phyloP scores from a whole-genome alignment of 345 rosid species.

The Citrus australasica region DNA sequence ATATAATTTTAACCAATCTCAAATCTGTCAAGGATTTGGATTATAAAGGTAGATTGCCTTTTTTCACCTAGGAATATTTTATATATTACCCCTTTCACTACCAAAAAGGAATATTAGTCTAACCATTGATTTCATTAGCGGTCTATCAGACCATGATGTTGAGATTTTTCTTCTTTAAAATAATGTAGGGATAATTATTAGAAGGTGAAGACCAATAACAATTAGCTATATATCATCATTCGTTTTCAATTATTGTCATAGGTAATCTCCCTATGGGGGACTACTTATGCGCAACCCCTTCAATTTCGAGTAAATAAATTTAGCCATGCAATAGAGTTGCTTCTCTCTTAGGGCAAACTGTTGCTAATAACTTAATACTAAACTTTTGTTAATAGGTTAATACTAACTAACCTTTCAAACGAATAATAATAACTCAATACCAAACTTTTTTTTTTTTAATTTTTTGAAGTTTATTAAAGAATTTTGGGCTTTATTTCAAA shows the following conservation, averaged over 20 bases:
- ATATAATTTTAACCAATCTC: slow-evolving; percentile 12
- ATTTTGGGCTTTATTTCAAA: neutral
- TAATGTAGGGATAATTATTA: neutral
- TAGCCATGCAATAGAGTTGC: slow-evolving; percentile 5
- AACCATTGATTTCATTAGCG: slow-evolving; percentile 2
- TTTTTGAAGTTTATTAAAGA: too few species aligned
- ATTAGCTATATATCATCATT: slow-evolving; percentile 14
- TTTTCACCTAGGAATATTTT: neutral
- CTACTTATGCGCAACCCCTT: neutral
- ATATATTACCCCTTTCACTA: slow-evolving; percentile 16
- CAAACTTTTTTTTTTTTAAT: too few species aligned
- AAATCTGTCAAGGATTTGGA: slow-evolving; percentile 28
- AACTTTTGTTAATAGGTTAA: neutral
- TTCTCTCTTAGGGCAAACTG: neutral
- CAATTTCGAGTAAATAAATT: neutral
- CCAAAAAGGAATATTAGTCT: slow-evolving; percentile 3
- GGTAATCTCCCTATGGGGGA: slow-evolving; percentile 9
- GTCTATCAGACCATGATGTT: slow-evolving; percentile 18
- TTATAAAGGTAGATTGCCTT: slow-evolving; percentile 17
- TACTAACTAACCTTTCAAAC: neutral
- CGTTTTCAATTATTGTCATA: slow-evolving; percentile 18
- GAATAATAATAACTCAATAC: neutral
- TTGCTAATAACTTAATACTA: neutral
- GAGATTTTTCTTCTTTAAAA: slow-evolving; percentile 8
- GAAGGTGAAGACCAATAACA: slow-evolving; percentile 2